These are phyloP conservation scores for Fagopyrum esculentum DNA, from an alignment of 148 eudicot species.

Conservation along the genomic window DNA sequence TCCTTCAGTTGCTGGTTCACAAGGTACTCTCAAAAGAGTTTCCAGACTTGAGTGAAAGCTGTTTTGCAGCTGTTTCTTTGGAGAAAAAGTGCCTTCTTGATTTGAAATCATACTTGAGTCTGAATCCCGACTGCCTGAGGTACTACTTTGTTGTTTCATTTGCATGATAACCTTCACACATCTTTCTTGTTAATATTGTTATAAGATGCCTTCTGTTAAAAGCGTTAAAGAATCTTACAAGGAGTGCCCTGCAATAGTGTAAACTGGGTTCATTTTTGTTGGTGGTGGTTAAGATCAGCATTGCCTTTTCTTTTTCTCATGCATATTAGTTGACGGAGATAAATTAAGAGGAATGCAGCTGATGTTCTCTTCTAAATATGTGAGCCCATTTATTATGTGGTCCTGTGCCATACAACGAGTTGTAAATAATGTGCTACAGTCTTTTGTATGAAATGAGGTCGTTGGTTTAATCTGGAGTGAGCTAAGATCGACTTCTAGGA, in stretches of 20 bases:
- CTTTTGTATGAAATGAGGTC: too few relatives aligned
- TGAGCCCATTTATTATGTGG: not conserved
- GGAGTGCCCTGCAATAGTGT: not conserved
- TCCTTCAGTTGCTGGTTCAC: constrained; percentile 67
- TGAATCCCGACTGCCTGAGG: constrained; percentile 80
- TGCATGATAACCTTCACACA: not conserved
- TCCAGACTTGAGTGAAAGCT: constrained; percentile 31
- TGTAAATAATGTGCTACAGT: too few relatives aligned
- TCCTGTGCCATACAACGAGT: too few relatives aligned
- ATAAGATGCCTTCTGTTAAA: not conserved
- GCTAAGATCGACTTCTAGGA: not conserved
- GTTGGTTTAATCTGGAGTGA: not conserved
- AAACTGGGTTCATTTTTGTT: not conserved
- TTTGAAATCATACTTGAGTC: constrained; percentile 59
- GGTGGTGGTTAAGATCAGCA: not conserved
- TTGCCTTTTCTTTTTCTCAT: not conserved
- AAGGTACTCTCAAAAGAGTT: constrained; percentile 64
- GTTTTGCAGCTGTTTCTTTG: constrained; percentile 32
- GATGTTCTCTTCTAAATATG: not conserved
- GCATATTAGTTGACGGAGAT: not conserved
- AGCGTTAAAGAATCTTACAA: not conserved
- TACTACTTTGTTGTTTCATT: constrained; percentile 18
- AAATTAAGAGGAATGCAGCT: not conserved
- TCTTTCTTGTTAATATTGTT: not conserved
- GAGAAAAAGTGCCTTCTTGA: constrained; percentile 77